phyloP scores from a whole-genome alignment of 768 basidiomycete species.

The Russula virescens region DNA sequence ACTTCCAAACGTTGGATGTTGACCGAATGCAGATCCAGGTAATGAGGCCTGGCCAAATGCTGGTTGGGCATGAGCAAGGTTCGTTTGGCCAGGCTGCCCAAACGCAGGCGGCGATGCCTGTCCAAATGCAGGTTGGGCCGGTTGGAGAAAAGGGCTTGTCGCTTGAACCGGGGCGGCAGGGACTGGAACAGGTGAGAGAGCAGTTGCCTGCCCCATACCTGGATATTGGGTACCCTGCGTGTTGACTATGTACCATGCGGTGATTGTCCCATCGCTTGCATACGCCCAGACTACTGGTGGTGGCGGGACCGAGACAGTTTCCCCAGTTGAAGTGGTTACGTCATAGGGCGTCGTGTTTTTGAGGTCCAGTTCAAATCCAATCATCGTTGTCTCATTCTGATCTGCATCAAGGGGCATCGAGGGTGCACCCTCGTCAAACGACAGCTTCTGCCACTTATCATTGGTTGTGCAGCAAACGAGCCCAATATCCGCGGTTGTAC shows the following conservation, averaged over 20 bases:
- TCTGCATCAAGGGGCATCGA: slow-evolving; percentile 65
- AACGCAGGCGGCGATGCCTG: slow-evolving; percentile 27
- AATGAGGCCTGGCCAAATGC: slow-evolving; percentile 17
- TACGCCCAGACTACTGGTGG: slow-evolving; percentile 69
- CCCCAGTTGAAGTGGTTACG: slow-evolving; percentile 38
- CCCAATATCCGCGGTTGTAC: slow-evolving; percentile 47
- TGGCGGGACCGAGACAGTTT: slow-evolving; percentile 39
- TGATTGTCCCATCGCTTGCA: slow-evolving; percentile 71
- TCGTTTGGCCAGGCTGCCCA: slow-evolving; percentile 1
- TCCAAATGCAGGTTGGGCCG: slow-evolving; percentile 24
- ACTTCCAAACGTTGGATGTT: slow-evolving; percentile 13
- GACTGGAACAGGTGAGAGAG: slow-evolving; percentile 10
- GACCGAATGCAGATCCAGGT: slow-evolving; percentile 18
- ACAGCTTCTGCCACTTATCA: slow-evolving; percentile 41
- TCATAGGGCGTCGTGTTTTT: slow-evolving; percentile 42
- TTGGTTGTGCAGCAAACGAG: slow-evolving; percentile 34
- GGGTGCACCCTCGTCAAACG: slow-evolving; percentile 45
- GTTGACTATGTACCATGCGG: slow-evolving; percentile 67
- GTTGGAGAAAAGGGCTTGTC: slow-evolving; percentile 11
- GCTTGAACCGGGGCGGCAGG: slow-evolving; percentile 2
- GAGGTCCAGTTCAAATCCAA: slow-evolving; percentile 61
- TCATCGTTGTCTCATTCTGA: slow-evolving; percentile 61
- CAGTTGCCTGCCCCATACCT: slow-evolving; percentile 38
- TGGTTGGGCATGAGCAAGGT: slow-evolving; percentile 18
- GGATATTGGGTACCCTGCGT: slow-evolving; percentile 47